These are phyloP conservation scores for Alternaria consortialis DNA, from an alignment of 2,329 filamentous ascomycete genomes.

Conservation along the genomic window DNA sequence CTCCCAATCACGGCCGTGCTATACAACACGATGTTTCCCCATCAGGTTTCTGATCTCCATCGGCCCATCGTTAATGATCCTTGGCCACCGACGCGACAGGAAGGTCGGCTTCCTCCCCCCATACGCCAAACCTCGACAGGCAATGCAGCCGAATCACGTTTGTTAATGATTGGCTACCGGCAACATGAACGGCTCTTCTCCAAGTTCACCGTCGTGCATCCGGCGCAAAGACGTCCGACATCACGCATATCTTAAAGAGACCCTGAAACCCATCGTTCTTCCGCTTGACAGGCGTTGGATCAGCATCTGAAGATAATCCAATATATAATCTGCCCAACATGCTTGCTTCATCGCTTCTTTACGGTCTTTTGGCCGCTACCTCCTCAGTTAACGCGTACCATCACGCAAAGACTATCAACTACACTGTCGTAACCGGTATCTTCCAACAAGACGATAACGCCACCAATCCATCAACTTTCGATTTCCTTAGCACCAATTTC, in stretches of 20 bases:
- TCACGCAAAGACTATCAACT: slow-evolving; percentile 60
- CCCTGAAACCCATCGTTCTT: not conserved
- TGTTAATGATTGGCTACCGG: slow-evolving; percentile 32
- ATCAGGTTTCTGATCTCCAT: not conserved
- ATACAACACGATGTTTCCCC: slow-evolving; percentile 10
- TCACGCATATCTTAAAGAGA: slow-evolving; percentile 18
- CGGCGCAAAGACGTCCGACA: slow-evolving; percentile 8
- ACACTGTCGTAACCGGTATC: slow-evolving; percentile 68
- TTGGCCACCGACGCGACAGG: slow-evolving; percentile 11
- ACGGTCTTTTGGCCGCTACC: slow-evolving; percentile 27
- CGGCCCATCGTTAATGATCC: slow-evolving; percentile 9
- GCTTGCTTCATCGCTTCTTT: slow-evolving; percentile 29
- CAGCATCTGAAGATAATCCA: not conserved
- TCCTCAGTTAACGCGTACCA: slow-evolving; percentile 24
- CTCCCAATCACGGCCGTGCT: slow-evolving; percentile 8
- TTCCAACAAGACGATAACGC: slow-evolving; percentile 70
- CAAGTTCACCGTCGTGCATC: slow-evolving; percentile 5
- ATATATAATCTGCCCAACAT: slow-evolving; percentile 12
- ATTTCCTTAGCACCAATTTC: slow-evolving; percentile 62
- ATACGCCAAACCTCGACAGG: slow-evolving; percentile 9
- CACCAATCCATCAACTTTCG: slow-evolving; percentile 65
- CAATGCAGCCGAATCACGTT: slow-evolving; percentile 36
- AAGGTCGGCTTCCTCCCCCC: slow-evolving; percentile 11
- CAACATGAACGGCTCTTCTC: slow-evolving; percentile 1
- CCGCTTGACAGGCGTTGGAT: not conserved